Conservation (phyloP, 495 filamentous ascomycete genomes). For the Lepraria neglecta region DNA sequence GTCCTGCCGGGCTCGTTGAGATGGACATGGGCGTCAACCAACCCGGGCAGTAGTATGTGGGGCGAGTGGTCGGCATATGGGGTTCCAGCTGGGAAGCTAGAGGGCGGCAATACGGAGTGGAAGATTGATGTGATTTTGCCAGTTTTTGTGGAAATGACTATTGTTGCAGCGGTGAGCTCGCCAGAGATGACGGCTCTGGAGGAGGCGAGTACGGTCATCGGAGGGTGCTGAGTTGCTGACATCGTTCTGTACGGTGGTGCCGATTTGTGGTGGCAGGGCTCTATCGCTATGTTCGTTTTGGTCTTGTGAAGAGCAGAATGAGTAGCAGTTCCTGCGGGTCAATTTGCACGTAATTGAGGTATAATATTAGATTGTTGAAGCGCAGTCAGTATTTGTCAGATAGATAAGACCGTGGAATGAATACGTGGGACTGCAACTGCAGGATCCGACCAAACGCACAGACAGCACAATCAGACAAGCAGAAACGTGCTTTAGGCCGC, state of each 20-base stretch:
- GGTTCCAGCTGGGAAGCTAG: constrained; percentile 64
- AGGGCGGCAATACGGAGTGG: constrained; percentile 60
- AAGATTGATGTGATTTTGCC: constrained; percentile 82
- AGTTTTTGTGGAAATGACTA: constrained; percentile 68
- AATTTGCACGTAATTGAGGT: not conserved
- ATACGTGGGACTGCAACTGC: not conserved
- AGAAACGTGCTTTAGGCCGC: not conserved
- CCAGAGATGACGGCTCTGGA: constrained; percentile 67
- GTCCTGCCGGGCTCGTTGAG: constrained; percentile 95
- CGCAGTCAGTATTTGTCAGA: not conserved
- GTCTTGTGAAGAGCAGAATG: not conserved
- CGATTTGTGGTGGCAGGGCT: constrained; percentile 26
- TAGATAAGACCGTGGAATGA: constrained; percentile 4
- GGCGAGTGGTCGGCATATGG: constrained; percentile 81
- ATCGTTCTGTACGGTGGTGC: constrained; percentile 25
- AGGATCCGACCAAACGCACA: not conserved
- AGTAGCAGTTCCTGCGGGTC: not conserved
- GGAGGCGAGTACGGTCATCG: constrained; percentile 71
- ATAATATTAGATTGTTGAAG: not conserved
- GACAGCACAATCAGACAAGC: not conserved
- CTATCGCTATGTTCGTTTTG: not conserved
- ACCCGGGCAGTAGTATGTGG: constrained; percentile 78
- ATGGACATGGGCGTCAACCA: constrained; percentile 97
- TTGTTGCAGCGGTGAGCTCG: constrained; percentile 65
- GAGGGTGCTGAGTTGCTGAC: constrained; percentile 24